phyloP scores from a whole-genome alignment of 2,329 filamentous ascomycete genomes.

The Neofusicoccum cordaticola region DNA sequence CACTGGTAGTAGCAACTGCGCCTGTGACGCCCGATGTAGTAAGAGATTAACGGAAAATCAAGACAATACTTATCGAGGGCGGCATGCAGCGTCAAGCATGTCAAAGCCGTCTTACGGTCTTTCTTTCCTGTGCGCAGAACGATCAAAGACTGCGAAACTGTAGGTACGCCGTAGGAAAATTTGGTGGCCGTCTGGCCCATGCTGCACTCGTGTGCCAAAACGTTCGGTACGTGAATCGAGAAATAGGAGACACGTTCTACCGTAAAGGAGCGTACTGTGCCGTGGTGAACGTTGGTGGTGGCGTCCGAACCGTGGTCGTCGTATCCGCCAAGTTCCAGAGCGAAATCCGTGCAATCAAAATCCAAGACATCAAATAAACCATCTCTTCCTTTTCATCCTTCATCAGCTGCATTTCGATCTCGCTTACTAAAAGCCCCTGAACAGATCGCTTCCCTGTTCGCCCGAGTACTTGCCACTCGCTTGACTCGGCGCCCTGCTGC shows the following conservation, averaged over 20 bases:
- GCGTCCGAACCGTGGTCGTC: background rate
- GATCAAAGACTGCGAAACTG: background rate
- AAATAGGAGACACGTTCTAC: background rate
- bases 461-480: slow-evolving; percentile 12
- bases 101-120: background rate
- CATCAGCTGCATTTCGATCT: background rate
- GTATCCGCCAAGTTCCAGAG: background rate
- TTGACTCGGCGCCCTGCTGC: slow-evolving; percentile 9
- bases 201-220: background rate
- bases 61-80: too few relatives aligned
- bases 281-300: background rate
- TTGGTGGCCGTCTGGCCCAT: background rate
- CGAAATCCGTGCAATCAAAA: background rate
- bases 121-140: background rate
- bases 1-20: too few relatives aligned
- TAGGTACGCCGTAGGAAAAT: background rate
- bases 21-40: too few relatives aligned
- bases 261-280: background rate
- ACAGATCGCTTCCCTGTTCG: slow-evolving; percentile 10
- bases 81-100: background rate
- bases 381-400: background rate
- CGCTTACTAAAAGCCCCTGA: slow-evolving; percentile 11
- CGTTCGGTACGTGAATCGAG: background rate
- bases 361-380: slow-evolving; percentile 2
- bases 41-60: too few relatives aligned